Percentiles rank a stretch among this genome's conserved stretches.
phyloP scores from a whole-genome alignment of 768 basidiomycete genomes.

The Sporobolomyces pararoseus region DNA sequence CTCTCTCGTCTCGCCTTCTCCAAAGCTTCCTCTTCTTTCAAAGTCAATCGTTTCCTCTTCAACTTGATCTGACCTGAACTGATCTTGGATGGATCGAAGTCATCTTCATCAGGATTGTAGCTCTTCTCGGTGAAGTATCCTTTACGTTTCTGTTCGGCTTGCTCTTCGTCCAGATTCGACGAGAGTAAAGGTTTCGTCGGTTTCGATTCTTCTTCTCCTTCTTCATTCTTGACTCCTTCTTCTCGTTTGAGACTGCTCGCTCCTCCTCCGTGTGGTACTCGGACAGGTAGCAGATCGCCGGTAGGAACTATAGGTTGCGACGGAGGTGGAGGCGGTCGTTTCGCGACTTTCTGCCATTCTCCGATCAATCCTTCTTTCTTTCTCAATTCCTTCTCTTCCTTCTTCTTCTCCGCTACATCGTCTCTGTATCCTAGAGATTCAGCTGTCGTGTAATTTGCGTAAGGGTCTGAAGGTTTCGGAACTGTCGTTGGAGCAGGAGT shows the following conservation, averaged over 20 bases:
- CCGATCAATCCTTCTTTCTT: constrained; percentile 36
- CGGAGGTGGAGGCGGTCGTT: not conserved
- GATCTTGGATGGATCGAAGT: constrained; percentile 21
- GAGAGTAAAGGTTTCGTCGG: no score
- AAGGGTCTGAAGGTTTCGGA: constrained; percentile 50
- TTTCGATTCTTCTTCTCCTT: not conserved
- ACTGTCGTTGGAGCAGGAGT: not conserved
- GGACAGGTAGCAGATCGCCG: not conserved
- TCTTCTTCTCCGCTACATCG: constrained; percentile 68
- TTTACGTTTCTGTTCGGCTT: not conserved
- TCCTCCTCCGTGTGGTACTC: not conserved
- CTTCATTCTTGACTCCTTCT: not conserved
- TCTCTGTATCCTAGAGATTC: constrained; percentile 75
- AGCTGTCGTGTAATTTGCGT: constrained; percentile 80
- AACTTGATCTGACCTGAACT: constrained; percentile 19
- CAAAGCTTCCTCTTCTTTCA: constrained; percentile 31
- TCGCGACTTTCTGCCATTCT: constrained; percentile 31
- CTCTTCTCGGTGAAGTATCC: constrained; percentile 28
- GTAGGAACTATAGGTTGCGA: constrained; percentile 1
- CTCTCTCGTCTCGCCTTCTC: not conserved
- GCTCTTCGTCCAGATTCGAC: not conserved
- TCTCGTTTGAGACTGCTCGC: no score
- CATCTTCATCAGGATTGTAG: constrained; percentile 10
- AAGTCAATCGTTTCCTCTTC: constrained; percentile 36
- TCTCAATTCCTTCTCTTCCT: constrained; percentile 55